phyloP scores from a whole-genome alignment of 2,329 filamentous ascomycete species.

The Furcasterigmium sp. region DNA sequence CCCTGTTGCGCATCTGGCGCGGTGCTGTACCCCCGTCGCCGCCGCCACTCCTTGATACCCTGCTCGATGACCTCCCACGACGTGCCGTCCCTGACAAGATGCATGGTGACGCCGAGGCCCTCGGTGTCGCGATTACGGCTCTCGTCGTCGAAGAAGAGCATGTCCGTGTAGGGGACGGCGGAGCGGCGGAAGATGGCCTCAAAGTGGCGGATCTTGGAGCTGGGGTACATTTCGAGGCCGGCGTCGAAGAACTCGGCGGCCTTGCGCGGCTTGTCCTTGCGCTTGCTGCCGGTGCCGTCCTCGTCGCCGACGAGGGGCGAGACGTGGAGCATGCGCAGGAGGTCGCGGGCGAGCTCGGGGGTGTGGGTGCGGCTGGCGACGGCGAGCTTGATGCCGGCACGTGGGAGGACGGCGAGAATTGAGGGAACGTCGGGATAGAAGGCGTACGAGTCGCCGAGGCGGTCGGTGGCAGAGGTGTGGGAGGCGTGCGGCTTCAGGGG shows the following conservation, averaged over 20 bases:
- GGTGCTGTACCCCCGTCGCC: conserved; percentile 50
- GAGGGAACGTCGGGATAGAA: conserved; percentile 68
- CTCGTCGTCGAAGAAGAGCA: conserved; percentile 97
- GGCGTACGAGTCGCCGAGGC: conserved; percentile 58
- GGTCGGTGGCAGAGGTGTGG: conserved; percentile 42
- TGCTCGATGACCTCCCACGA: conserved; percentile 70
- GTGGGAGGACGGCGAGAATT: conserved; percentile 56
- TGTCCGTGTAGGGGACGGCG: conserved; percentile 69
- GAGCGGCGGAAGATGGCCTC: conserved; percentile 65
- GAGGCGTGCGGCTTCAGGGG: conserved; percentile 53
- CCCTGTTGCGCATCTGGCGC: background rate
- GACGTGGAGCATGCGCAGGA: conserved; percentile 70
- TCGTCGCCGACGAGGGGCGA: conserved; percentile 23
- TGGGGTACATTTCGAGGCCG: conserved; percentile 64
- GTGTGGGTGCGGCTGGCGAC: conserved; percentile 78
- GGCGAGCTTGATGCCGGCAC: conserved; percentile 49
- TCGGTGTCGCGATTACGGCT: conserved; percentile 77
- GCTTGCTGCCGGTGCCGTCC: conserved; percentile 14
- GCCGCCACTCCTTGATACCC: conserved; percentile 78
- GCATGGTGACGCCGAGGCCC: conserved; percentile 75
- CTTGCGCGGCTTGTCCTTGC: conserved; percentile 28
- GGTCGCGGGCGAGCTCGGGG: conserved; percentile 70
- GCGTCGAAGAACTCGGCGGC: conserved; percentile 57
- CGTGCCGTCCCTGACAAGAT: conserved; percentile 74
- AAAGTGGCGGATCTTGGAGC: conserved; percentile 83